Conservation (phyloP, 345 rosid genomes). For the Pistacia integerrima region DNA sequence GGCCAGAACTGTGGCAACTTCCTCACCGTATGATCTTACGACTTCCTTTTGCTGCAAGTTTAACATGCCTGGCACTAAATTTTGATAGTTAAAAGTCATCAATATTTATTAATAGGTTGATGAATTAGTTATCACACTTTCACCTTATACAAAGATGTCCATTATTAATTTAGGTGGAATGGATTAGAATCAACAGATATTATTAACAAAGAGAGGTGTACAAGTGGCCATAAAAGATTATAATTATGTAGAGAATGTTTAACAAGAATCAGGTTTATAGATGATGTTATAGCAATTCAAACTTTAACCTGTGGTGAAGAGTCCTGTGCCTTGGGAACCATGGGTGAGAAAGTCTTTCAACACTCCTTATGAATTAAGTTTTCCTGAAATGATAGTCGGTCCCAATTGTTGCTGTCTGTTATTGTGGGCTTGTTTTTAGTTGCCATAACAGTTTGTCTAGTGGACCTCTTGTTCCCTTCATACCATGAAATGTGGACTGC, state of each 20-base stretch:
- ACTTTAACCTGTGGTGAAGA: not conserved
- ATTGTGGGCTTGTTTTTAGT: not conserved
- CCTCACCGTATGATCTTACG: constrained; percentile 50
- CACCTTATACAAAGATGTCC: not conserved
- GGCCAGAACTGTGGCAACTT: constrained; percentile 84
- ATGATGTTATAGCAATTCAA: not conserved
- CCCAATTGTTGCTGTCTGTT: not conserved
- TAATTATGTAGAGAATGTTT: not conserved
- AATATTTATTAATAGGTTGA: not conserved
- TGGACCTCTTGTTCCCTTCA: not conserved
- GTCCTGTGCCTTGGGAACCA: not conserved
- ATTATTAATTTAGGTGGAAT: not conserved
- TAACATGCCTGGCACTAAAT: not conserved
- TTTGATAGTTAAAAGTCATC: not conserved
- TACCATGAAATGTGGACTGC: not conserved
- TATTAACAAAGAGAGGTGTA: not conserved
- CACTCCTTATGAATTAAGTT: not conserved
- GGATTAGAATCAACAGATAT: not conserved
- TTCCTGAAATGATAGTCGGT: not conserved
- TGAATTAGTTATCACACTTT: not conserved
- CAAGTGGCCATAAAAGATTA: not conserved
- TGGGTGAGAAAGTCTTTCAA: not conserved
- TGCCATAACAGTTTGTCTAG: not conserved
- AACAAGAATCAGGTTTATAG: not conserved
- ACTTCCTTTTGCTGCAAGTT: not conserved